Evolutionary conservation across 768 basidiomycete species (phyloP).

Genomic region (Pulveroboletus sp.): DNA sequence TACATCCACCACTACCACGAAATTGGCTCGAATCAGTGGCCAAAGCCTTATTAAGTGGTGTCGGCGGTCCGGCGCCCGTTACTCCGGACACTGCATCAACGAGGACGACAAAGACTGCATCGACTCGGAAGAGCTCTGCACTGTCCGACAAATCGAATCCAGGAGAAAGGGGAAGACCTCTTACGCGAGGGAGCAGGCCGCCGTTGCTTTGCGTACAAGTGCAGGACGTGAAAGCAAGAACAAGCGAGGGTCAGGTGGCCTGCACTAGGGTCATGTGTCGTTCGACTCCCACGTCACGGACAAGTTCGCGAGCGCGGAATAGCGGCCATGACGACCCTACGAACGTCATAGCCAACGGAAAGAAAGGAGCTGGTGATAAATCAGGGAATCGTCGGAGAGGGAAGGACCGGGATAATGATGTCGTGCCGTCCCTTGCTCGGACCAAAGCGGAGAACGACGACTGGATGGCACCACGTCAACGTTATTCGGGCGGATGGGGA

Average conservation of each 20-base stretch:
- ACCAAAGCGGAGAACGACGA: constrained; percentile 59
- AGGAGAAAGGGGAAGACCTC: constrained; percentile 17
- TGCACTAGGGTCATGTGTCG: constrained; percentile 61
- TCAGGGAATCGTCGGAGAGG: constrained; percentile 22
- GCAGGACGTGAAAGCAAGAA: constrained; percentile 28
- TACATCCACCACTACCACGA: constrained; percentile 54
- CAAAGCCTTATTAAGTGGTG: constrained; percentile 58
- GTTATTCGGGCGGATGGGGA: constrained; percentile 34
- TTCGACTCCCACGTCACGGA: constrained; percentile 67
- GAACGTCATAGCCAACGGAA: constrained; percentile 17
- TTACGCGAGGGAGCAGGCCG: constrained; percentile 21
- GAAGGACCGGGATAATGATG: constrained; percentile 32
- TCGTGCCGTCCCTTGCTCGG: constrained; percentile 61
- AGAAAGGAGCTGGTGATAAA: constrained; percentile 21
- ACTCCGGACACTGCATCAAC: constrained; percentile 26
- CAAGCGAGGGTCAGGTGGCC: constrained; percentile 38
- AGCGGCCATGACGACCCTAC: constrained; percentile 20
- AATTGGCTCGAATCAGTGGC: constrained; percentile 76
- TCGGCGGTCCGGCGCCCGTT: constrained; percentile 35
- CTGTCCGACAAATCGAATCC: constrained; percentile 27
- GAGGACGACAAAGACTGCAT: constrained; percentile 16
- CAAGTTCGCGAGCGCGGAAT: constrained; percentile 42
- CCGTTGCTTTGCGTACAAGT: constrained; percentile 34
- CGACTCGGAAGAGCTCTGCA: constrained; percentile 23
- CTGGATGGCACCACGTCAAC: constrained; percentile 39